A percentile compares a stretch with the other conserved stretches of the same genome.
phyloP scores from a whole-genome alignment of 495 filamentous ascomycete species.

The Pyrenula massariospora region DNA sequence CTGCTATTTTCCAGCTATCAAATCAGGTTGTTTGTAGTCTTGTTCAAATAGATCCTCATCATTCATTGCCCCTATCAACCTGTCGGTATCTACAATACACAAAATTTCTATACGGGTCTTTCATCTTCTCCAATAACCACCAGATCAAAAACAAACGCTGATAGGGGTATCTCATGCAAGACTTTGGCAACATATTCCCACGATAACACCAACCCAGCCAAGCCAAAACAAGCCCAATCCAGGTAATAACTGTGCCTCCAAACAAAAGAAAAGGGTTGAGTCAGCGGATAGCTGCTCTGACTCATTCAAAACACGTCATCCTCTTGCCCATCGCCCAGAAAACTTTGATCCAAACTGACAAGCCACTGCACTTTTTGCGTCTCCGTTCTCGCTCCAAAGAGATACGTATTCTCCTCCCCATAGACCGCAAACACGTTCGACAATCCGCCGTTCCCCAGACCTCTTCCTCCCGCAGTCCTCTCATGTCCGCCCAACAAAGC shows the following conservation, averaged over 20 bases:
- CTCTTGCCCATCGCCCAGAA: conserved; percentile 25
- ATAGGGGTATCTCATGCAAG: background rate
- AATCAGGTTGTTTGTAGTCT: too few relatives aligned
- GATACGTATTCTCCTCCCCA: conserved; percentile 81
- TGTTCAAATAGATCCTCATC: too few relatives aligned
- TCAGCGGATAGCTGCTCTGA: too few relatives aligned
- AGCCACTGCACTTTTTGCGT: conserved; percentile 93
- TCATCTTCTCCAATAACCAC: too few relatives aligned
- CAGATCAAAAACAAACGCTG: too few relatives aligned
- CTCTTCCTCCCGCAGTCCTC: conserved; percentile 25
- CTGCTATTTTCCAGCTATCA: too few relatives aligned
- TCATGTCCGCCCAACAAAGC: conserved; percentile 49
- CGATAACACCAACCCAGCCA: background rate
- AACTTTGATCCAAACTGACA: conserved; percentile 57
- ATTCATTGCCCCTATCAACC: too few relatives aligned
- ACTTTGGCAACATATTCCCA: background rate
- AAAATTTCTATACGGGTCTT: too few relatives aligned
- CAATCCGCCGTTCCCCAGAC: conserved; percentile 38
- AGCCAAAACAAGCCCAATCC: background rate
- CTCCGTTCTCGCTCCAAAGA: conserved; percentile 82
- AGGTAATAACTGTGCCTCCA: background rate
- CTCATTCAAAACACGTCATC: background rate
- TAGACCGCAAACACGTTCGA: conserved; percentile 86
- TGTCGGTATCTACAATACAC: too few relatives aligned
- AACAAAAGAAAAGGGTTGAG: background rate